These are phyloP conservation scores for Macrocybe sp. DNA, from an alignment of 1,284 basidiomycete species.

Conservation along the genomic window DNA sequence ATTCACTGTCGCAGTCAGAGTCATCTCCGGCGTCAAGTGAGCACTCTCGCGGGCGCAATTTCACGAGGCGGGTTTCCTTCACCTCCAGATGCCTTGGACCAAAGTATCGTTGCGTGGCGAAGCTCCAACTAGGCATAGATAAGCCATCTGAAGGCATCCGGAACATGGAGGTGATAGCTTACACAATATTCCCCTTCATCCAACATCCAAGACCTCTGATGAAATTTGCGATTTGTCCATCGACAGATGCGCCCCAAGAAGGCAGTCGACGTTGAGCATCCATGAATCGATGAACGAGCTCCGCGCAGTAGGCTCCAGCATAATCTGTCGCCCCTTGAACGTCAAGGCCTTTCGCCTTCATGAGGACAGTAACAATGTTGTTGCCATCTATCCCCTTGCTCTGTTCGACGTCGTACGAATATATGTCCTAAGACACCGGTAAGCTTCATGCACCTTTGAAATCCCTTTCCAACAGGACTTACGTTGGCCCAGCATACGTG, in stretches of 20 bases:
- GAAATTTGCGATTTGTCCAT: conserved; percentile 43
- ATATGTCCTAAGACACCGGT: conserved; percentile 47
- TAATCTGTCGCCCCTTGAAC: conserved; percentile 58
- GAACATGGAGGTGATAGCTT: conserved; percentile 17
- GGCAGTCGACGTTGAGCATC: conserved; percentile 39
- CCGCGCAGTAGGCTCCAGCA: conserved; percentile 47
- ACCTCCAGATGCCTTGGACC: conserved; percentile 41
- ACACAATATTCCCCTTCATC: conserved; percentile 45
- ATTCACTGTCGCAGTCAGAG: conserved; percentile 32
- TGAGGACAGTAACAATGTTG: conserved; percentile 64
- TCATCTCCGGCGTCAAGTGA: conserved; percentile 24
- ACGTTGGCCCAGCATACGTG: conserved; percentile 69
- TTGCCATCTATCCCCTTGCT: conserved; percentile 61
- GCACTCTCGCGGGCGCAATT: conserved; percentile 30
- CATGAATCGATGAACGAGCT: conserved; percentile 46
- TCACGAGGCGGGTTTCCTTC: conserved; percentile 40
- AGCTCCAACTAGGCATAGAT: conserved; percentile 43
- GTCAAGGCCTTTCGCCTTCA: conserved; percentile 44
- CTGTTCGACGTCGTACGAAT: conserved; percentile 72
- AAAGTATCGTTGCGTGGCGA: conserved; percentile 55
- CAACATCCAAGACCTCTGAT: conserved; percentile 44
- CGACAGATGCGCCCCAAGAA: conserved; percentile 43
- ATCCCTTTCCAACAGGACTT: conserved; percentile 17
- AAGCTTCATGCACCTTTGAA: not conserved
- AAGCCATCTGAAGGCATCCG: conserved; percentile 7